Evolutionary conservation across 495 filamentous ascomycete genomes (phyloP).

Genomic region (Penicillium alfredii): DNA sequence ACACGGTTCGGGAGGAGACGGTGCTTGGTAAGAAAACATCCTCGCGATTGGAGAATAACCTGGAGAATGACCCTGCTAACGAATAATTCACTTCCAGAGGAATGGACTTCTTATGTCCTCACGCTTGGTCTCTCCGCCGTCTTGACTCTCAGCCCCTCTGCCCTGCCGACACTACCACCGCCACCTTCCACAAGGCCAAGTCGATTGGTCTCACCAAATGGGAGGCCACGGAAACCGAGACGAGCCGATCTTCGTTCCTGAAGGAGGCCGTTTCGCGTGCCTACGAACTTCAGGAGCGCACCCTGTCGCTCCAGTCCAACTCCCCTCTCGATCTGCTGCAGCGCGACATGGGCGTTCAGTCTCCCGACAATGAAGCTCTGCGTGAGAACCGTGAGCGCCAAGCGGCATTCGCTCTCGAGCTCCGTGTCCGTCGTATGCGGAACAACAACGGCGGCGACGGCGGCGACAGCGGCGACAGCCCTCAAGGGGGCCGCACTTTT

Average conservation of each 20-base stretch:
- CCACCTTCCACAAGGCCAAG: constrained; percentile 47
- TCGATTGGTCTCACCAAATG: constrained; percentile 52
- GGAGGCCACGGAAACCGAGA: constrained; percentile 40
- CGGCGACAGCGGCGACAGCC: constrained; percentile 29
- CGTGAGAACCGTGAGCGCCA: constrained; percentile 31
- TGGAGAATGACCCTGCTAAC: too few species aligned
- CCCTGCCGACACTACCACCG: constrained; percentile 37
- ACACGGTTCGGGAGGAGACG: constrained; percentile 48
- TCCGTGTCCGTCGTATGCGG: constrained; percentile 29
- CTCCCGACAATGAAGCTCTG: constrained; percentile 4
- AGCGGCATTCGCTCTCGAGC: constrained; percentile 34
- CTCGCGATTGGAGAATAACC: constrained; percentile 18
- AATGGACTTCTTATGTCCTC: constrained; percentile 58
- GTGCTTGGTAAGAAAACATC: constrained; percentile 43
- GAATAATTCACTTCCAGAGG: constrained; percentile 50
- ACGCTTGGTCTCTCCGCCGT: constrained; percentile 54
- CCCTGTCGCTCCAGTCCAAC: constrained; percentile 6
- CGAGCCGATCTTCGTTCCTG: constrained; percentile 54
- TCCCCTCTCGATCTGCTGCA: constrained; percentile 7
- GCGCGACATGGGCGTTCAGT: too few species aligned
- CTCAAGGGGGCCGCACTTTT: constrained; percentile 26
- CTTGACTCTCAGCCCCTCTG: constrained; percentile 47
- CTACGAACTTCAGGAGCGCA: constrained; percentile 48
- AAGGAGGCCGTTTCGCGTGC: constrained; percentile 56
- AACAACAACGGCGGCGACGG: too few species aligned